Conservation (phyloP, 495 filamentous ascomycete genomes). For the Penicillium parvum region DNA sequence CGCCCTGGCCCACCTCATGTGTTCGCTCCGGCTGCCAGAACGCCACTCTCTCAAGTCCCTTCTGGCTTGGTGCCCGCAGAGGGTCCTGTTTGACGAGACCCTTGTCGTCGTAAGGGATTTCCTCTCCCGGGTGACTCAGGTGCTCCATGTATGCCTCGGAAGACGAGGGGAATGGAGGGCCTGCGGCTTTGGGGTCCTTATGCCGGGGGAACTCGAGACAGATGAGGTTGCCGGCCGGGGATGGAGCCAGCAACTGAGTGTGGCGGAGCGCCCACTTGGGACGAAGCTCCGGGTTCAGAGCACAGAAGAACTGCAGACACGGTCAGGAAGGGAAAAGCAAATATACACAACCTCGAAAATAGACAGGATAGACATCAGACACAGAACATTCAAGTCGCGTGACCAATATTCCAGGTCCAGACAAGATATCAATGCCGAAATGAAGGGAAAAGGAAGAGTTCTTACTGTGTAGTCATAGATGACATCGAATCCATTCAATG, state of each 20-base stretch:
- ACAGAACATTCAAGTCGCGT: no score
- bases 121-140: conserved; percentile 59
- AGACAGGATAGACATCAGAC: no score
- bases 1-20: conserved; percentile 47
- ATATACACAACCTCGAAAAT: background rate
- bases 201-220: conserved; percentile 79
- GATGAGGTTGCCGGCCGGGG: conserved; percentile 55
- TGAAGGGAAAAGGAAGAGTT: conserved; percentile 3
- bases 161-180: conserved; percentile 66
- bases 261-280: conserved; percentile 67
- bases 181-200: conserved; percentile 56
- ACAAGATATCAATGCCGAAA: conserved; percentile 3
- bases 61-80: conserved; percentile 34
- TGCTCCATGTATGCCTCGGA: conserved; percentile 62
- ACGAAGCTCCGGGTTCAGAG: conserved; percentile 60
- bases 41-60: conserved; percentile 54
- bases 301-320: conserved; percentile 66
- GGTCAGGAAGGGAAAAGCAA: conserved; percentile 12
- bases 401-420: no score
- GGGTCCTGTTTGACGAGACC: conserved; percentile 45
- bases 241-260: conserved; percentile 56
- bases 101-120: conserved; percentile 57
- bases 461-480: conserved; percentile 83
- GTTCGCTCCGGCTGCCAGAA: conserved; percentile 66
- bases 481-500: conserved; percentile 62